Percentiles rank a stretch among this genome's conserved stretches.
Evolutionary conservation across 345 rosid species (phyloP).

Genomic region (Stellera chamaejasme): DNA sequence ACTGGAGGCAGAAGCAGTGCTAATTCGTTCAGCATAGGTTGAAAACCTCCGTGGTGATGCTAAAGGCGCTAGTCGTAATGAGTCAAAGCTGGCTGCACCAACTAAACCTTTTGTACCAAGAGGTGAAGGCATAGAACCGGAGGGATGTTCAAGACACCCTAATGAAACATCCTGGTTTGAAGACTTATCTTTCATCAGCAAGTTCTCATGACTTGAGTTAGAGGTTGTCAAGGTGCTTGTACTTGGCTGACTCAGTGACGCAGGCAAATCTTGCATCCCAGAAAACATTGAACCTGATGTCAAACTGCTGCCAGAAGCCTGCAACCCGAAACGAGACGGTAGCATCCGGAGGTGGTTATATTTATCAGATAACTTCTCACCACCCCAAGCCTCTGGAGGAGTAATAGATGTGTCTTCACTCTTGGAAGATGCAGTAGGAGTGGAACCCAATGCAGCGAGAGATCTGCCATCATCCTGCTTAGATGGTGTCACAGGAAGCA

Average conservation of each 20-base stretch:
- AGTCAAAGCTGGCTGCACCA: constrained; percentile 42
- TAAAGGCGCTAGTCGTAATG: constrained; percentile 42
- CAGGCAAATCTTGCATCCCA: constrained; percentile 52
- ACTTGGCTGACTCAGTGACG: constrained; percentile 43
- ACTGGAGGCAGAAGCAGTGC: constrained; percentile 68
- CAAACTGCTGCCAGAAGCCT: constrained; percentile 40
- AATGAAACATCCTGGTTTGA: constrained; percentile 37
- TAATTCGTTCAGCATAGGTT: constrained; percentile 80
- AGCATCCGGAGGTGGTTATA: constrained; percentile 42
- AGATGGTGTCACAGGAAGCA: constrained; percentile 4
- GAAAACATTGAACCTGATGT: constrained; percentile 63
- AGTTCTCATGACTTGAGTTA: constrained; percentile 33
- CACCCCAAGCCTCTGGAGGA: constrained; percentile 99
- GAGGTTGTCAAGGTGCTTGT: constrained; percentile 31
- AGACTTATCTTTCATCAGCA: constrained; percentile 42
- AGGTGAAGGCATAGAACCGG: constrained; percentile 51
- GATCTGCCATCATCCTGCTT: constrained; percentile 56
- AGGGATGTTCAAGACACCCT: constrained; percentile 41
- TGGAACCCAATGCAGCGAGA: constrained; percentile 33
- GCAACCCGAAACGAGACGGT: constrained; percentile 55
- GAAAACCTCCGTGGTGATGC: constrained; percentile 54
- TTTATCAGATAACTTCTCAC: constrained; percentile 77
- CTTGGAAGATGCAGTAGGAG: constrained; percentile 61
- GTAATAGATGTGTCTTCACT: constrained; percentile 71
- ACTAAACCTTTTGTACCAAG: constrained; percentile 31